Evolutionary conservation across 345 rosid species (phyloP), one percentile per base, ranked within the genome.

Genomic region (Cardiospermum halicacabum): DNA sequence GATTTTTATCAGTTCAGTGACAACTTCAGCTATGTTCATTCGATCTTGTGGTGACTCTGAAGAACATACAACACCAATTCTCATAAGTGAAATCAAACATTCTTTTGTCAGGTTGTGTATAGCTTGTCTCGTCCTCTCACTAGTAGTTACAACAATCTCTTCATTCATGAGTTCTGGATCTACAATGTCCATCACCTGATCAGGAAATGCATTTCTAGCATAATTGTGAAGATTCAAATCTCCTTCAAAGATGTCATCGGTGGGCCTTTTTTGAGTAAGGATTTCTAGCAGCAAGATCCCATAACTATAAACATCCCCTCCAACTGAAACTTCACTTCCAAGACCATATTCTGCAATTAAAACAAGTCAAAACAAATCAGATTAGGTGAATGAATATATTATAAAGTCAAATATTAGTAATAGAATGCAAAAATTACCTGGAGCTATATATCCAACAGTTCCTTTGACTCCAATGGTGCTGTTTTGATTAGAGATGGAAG

Each of bases 331-430:
- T 24, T 11, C 21, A 0, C 71, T 65, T 32, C 83, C 76, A 53
- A 71, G 8, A 4, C 74, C 80, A 60, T 80, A 76, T 22, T 74
- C 78, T 76, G 51, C 19, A 45, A n/a, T n/a, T n/a, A n/a, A n/a
- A n/a, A n/a, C n/a, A n/a, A n/a, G n/a, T n/a, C n/a, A n/a, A n/a
- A n/a, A n/a, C n/a, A n/a, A n/a, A n/a, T n/a, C n/a, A n/a, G n/a
- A n/a, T n/a, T n/a, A n/a, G n/a, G n/a, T n/a, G n/a, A n/a, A n/a
- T n/a, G n/a, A n/a, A n/a, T n/a, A n/a, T n/a, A n/a, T n/a, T n/a
- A n/a, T n/a, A n/a, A n/a, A n/a, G n/a, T n/a, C n/a, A n/a, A n/a
- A n/a, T n/a, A n/a, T n/a, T n/a, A n/a, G n/a, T n/a, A n/a, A n/a
- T n/a, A n/a, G n/a, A n/a, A n/a, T n/a, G n/a, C n/a, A n/a, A n/a